These are phyloP conservation scores for Oryza punctata DNA, from an alignment of 176 grass and related monocot species.

Conservation along the genomic window DNA sequence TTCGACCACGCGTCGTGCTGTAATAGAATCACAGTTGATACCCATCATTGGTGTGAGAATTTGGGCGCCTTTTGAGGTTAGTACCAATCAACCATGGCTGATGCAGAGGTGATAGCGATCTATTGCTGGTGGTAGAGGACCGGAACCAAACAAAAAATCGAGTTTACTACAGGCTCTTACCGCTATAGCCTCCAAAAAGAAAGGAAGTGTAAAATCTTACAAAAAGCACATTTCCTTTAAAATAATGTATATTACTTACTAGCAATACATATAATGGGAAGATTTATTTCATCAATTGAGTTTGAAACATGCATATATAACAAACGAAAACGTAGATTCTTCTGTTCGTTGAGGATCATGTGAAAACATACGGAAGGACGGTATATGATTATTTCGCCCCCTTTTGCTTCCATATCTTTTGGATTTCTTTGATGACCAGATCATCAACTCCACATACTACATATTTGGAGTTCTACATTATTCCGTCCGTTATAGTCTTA, in stretches of 20 bases:
- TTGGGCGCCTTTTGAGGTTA: background rate
- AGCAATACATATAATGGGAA: background rate
- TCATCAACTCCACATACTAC: background rate
- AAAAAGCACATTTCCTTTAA: background rate
- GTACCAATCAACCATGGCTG: background rate
- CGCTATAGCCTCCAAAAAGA: background rate
- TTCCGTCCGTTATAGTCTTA: slow-evolving; percentile 30
- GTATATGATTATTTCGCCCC: background rate
- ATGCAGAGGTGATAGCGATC: background rate
- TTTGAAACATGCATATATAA: background rate
- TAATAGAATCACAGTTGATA: background rate
- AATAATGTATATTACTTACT: background rate
- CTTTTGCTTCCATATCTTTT: background rate
- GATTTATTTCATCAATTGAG: background rate
- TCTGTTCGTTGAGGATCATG: background rate
- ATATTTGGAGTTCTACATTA: background rate
- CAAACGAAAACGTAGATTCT: background rate
- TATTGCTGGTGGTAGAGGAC: background rate
- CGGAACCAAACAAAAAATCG: background rate
- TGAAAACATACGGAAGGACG: slow-evolving; percentile 14
- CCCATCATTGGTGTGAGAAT: slow-evolving; percentile 11
- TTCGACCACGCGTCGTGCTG: background rate
- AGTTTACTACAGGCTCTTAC: background rate
- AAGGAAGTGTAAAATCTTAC: background rate
- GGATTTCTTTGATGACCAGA: background rate